Conservation (phyloP, 2,329 filamentous ascomycete species). For the Botrytis medusae region DNA sequence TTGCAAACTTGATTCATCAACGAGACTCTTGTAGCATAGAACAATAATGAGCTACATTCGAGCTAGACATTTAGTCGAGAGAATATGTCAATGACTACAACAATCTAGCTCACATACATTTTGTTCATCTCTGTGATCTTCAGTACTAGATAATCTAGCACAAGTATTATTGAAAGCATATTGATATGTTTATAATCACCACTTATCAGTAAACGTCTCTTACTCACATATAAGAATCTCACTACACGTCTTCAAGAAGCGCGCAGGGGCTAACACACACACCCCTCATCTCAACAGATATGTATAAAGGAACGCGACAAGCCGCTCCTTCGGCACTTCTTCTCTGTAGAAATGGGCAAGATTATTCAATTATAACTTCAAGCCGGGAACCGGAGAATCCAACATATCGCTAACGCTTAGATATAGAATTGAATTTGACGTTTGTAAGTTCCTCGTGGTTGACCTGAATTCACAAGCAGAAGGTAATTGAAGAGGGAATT, state of each 20-base stretch:
- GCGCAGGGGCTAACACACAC: neutral
- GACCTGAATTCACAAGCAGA: too few relatives aligned
- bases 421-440: too few relatives aligned
- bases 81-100: neutral
- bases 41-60: neutral
- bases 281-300: neutral
- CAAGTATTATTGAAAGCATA: neutral
- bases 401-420: too few relatives aligned
- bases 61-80: neutral
- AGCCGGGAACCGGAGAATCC: neutral
- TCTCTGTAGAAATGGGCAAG: fast-evolving
- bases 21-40: neutral
- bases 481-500: neutral
- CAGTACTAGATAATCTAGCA: neutral
- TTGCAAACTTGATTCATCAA: neutral
- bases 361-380: neutral
- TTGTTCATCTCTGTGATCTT: neutral
- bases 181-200: neutral
- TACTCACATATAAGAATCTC: neutral
- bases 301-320: fast-evolving
- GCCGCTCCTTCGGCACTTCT: neutral
- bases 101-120: neutral
- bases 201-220: neutral
- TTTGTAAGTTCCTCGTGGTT: neutral
- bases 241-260: neutral